Evolutionary conservation across 2,329 filamentous ascomycete genomes (phyloP).

Genomic region (Acephala macrosclerotiorum): DNA sequence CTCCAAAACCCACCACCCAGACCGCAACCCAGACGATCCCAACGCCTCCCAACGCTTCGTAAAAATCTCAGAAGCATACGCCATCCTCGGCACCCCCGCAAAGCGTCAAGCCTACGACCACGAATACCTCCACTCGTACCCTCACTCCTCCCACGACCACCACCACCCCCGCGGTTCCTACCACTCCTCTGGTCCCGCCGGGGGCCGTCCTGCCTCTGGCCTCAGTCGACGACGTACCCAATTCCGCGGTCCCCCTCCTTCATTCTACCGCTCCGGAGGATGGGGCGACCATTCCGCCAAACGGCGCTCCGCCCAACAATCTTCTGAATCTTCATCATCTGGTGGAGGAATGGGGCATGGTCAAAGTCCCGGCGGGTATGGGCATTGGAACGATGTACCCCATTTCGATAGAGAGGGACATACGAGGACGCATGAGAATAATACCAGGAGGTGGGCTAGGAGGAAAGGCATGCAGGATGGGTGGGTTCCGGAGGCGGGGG

Average conservation of each 20-base stretch:
- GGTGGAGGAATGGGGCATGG: slow-evolving; percentile 66
- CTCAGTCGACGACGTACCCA: slow-evolving; percentile 77
- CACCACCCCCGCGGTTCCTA: slow-evolving; percentile 55
- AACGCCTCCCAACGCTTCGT: slow-evolving; percentile 78
- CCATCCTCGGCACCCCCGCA: slow-evolving; percentile 72
- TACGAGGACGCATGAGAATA: slow-evolving; percentile 70
- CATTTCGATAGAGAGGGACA: slow-evolving; percentile 83
- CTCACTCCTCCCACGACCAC: slow-evolving; percentile 28
- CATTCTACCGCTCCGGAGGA: slow-evolving; percentile 83
- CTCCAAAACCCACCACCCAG: slow-evolving; percentile 91
- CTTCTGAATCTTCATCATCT: slow-evolving; percentile 38
- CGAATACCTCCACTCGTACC: slow-evolving; percentile 56
- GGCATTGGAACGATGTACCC: slow-evolving; percentile 62
- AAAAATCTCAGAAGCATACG: slow-evolving; percentile 84
- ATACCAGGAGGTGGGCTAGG: slow-evolving; percentile 44
- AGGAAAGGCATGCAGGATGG: slow-evolving; percentile 38
- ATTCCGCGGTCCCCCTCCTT: slow-evolving; percentile 87
- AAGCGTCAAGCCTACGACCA: slow-evolving; percentile 86
- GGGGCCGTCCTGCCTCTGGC: slow-evolving; percentile 80
- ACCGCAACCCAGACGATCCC: slow-evolving; percentile 83
- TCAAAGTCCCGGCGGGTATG: slow-evolving; percentile 52
- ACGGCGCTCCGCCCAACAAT: slow-evolving; percentile 57
- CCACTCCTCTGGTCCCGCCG: slow-evolving; percentile 67
- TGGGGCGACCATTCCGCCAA: slow-evolving; percentile 74
- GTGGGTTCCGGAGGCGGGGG: slow-evolving; percentile 32